phyloP scores from a whole-genome alignment of 768 basidiomycete species.

The Gloeostereum incarnatum region DNA sequence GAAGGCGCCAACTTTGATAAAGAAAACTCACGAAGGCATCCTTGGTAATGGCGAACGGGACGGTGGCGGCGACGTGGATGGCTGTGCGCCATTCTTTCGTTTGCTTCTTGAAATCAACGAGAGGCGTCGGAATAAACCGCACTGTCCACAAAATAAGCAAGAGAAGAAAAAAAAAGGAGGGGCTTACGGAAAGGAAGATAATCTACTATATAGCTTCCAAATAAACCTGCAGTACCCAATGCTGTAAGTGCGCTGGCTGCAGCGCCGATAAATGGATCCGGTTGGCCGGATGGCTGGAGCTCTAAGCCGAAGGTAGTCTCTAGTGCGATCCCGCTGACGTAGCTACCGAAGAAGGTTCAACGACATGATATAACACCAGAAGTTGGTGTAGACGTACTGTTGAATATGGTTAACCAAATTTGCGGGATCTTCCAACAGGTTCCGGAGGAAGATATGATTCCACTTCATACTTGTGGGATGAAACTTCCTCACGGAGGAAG shows the following conservation, averaged over 20 bases:
- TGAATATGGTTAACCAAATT: conserved; percentile 11
- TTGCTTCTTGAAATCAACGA: background rate
- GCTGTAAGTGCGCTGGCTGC: conserved; percentile 11
- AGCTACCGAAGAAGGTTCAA: conserved; percentile 1
- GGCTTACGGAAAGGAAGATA: conserved; percentile 10
- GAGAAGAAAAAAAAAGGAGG: background rate
- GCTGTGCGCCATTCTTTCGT: conserved; percentile 4
- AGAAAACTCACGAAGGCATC: conserved; percentile 1
- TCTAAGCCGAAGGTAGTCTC: conserved; percentile 12
- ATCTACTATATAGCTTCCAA: conserved; percentile 13
- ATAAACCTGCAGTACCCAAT: conserved; percentile 9
- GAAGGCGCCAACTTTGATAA: background rate
- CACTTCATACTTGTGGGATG: conserved; percentile 8
- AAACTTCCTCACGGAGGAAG: conserved; percentile 5
- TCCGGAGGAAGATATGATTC: conserved; percentile 10
- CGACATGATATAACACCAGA: background rate
- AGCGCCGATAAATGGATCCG: conserved; percentile 12
- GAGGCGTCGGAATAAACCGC: conserved; percentile 1
- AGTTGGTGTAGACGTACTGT: conserved; percentile 5
- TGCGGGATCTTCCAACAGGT: conserved; percentile 7
- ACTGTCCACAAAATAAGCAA: background rate
- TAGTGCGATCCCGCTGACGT: conserved; percentile 10
- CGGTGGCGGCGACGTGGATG: conserved; percentile 4
- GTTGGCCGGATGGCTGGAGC: conserved; percentile 11
- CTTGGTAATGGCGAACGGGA: conserved; percentile 4